phyloP scores from a whole-genome alignment of 2,329 filamentous ascomycete species.

The Pezicula rhizophila region DNA sequence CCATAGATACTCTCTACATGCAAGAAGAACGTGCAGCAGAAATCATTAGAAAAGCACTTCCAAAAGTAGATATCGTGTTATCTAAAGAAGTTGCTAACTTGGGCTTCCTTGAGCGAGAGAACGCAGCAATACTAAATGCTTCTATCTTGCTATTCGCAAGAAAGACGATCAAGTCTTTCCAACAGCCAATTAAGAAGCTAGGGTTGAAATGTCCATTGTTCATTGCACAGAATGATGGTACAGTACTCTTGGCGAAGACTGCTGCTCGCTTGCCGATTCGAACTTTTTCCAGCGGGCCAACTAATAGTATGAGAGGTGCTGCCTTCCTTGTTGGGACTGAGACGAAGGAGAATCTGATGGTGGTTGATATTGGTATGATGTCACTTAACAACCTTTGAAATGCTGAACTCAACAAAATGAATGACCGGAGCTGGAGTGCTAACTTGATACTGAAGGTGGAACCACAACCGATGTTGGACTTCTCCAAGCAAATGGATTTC shows the following conservation, averaged over 20 bases:
- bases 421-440: neutral
- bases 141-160: constrained; percentile 50
- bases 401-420: too few species aligned
- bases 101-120: constrained; percentile 49
- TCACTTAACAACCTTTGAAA: too few species aligned
- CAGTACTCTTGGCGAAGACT: constrained; percentile 43
- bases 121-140: constrained; percentile 57
- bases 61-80: constrained; percentile 33
- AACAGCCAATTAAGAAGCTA: constrained; percentile 41
- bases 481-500: constrained; percentile 49
- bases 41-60: constrained; percentile 6
- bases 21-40: constrained; percentile 38
- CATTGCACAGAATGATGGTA: constrained; percentile 57
- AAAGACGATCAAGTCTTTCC: constrained; percentile 48
- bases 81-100: constrained; percentile 46
- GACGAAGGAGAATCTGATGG: constrained; percentile 31
- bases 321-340: constrained; percentile 45
- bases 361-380: constrained; percentile 45
- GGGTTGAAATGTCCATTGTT: constrained; percentile 48
- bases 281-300: constrained; percentile 55
- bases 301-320: constrained; percentile 56
- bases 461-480: constrained; percentile 53
- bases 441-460: constrained; percentile 24
- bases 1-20: constrained; percentile 41
- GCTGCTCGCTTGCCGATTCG: constrained; percentile 51